Evolutionary conservation across 257 asterid species (phyloP).

Genomic region (Linaria vulgaris): DNA sequence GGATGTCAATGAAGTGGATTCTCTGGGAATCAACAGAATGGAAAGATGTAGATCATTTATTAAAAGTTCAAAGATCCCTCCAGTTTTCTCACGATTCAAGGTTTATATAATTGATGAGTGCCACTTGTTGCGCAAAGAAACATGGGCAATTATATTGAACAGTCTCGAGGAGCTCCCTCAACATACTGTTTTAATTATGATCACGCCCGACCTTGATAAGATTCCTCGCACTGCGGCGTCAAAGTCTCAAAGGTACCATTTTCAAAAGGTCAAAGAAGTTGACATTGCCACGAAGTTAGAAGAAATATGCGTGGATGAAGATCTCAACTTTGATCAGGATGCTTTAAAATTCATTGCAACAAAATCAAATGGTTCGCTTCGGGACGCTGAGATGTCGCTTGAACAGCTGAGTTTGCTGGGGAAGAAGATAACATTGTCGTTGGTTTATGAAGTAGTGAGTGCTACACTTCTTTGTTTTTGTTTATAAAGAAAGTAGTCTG

Average conservation of each 20-base stretch:
- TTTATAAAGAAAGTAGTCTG: background rate
- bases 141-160: conserved; percentile 61
- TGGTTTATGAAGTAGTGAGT: conserved; percentile 83
- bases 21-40: conserved; percentile 48
- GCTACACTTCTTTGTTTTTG: background rate
- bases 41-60: conserved; percentile 49
- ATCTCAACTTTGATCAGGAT: conserved; percentile 56
- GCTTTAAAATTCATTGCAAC: conserved; percentile 69
- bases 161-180: conserved; percentile 52
- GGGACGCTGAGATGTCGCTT: conserved; percentile 93
- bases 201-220: conserved; percentile 67
- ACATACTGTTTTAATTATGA: conserved; percentile 59
- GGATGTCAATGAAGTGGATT: conserved; percentile 68
- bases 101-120: conserved; percentile 84
- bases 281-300: conserved; percentile 46
- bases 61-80: conserved; percentile 44
- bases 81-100: conserved; percentile 60
- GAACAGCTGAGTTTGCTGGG: conserved; percentile 91
- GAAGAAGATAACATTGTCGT: conserved; percentile 64
- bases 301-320: conserved; percentile 62
- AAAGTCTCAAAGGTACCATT: conserved; percentile 53
- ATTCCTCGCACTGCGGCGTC: conserved; percentile 61
- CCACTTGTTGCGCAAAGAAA: conserved; percentile 65
- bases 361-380: conserved; percentile 75
- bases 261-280: conserved; percentile 57